These are phyloP conservation scores for Phaseolus lunatus DNA, from an alignment of 306 rosid species.

Conservation along the genomic window DNA sequence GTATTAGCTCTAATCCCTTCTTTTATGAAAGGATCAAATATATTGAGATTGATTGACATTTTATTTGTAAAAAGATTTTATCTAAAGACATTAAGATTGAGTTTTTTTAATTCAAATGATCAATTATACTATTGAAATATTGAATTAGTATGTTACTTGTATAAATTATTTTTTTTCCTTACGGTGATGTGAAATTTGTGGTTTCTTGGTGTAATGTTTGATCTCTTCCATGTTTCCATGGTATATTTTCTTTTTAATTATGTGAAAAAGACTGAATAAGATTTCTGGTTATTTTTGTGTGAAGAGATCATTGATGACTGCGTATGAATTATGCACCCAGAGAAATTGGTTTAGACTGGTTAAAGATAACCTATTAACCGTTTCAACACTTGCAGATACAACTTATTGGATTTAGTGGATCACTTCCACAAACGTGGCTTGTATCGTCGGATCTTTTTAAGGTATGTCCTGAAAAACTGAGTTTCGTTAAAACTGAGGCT, in stretches of 20 bases:
- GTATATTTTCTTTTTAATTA: neutral
- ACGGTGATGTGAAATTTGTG: slow-evolving; percentile 31
- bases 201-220: slow-evolving; percentile 25
- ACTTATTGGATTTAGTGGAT: slow-evolving; percentile 72
- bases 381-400: slow-evolving; percentile 67
- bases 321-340: slow-evolving; percentile 37
- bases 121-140: too few species aligned
- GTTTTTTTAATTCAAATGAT: too few species aligned
- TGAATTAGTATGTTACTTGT: too few species aligned
- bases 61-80: too few species aligned
- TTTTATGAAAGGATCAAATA: too few species aligned
- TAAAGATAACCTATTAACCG: slow-evolving; percentile 38
- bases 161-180: neutral
- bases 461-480: slow-evolving; percentile 56
- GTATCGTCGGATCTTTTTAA: slow-evolving; percentile 81
- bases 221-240: slow-evolving; percentile 10
- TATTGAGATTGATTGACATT: too few species aligned
- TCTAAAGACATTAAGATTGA: too few species aligned
- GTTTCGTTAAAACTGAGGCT: slow-evolving; percentile 22
- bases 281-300: slow-evolving; percentile 15
- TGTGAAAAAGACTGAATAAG: neutral
- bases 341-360: slow-evolving; percentile 38
- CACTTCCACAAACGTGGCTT: slow-evolving; percentile 89
- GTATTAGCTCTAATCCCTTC: too few species aligned
- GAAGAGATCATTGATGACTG: slow-evolving; percentile 16